These are phyloP conservation scores for Baorangia bicolor DNA, from an alignment of 768 basidiomycete genomes.

Conservation along the genomic window DNA sequence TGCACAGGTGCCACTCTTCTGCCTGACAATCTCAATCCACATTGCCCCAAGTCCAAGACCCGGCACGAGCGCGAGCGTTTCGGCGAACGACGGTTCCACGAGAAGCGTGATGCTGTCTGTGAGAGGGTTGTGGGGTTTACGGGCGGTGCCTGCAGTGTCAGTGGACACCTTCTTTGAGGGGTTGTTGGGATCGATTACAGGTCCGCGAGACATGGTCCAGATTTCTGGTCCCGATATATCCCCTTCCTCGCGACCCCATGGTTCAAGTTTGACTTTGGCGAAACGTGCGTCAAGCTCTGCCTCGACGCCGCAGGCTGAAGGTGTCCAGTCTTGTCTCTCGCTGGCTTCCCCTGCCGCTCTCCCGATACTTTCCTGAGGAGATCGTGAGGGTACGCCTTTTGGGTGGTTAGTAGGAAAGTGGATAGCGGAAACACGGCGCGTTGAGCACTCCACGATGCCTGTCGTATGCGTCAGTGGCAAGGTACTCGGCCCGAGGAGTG, in stretches of 20 bases:
- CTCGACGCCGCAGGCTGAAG: conserved; percentile 39
- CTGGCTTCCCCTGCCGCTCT: conserved; percentile 5
- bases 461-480: conserved; percentile 63
- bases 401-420: conserved; percentile 36
- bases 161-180: conserved; percentile 6
- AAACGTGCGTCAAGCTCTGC: conserved; percentile 46
- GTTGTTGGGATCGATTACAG: conserved; percentile 27
- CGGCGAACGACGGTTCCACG: conserved; percentile 44
- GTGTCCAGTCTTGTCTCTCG: conserved; percentile 8
- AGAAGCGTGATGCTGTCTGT: conserved; percentile 61
- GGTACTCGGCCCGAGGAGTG: conserved; percentile 52
- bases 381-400: background rate
- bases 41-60: conserved; percentile 65
- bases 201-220: conserved; percentile 38
- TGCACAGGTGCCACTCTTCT: conserved; percentile 12
- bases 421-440: conserved; percentile 54
- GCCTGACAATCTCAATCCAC: conserved; percentile 65
- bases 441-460: conserved; percentile 65
- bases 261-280: conserved; percentile 50
- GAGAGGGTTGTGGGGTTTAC: conserved; percentile 46
- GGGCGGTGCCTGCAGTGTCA: background rate
- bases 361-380: background rate
- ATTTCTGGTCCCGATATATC: conserved; percentile 39
- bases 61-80: conserved; percentile 37
- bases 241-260: conserved; percentile 49